These are phyloP conservation scores for Fusarium nisikadoi DNA, from an alignment of 2,329 filamentous ascomycete genomes.

Conservation along the genomic window DNA sequence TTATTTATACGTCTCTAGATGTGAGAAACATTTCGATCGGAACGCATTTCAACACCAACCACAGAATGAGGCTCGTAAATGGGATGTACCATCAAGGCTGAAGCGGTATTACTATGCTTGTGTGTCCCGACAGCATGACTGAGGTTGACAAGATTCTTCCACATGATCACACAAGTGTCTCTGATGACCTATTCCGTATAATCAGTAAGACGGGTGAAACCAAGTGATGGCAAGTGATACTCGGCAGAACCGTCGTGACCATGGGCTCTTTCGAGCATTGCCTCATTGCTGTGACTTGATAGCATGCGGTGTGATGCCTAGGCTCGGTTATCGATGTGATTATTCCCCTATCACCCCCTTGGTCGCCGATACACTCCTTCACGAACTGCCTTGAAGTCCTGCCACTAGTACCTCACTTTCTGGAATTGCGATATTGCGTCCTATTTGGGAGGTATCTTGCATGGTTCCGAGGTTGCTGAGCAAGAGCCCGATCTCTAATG, in stretches of 20 bases:
- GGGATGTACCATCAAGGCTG: neutral
- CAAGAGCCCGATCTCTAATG: neutral
- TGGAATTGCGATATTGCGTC: neutral
- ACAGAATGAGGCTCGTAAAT: neutral
- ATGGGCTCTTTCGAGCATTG: neutral
- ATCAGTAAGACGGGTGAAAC: conserved; percentile 15
- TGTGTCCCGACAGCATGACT: conserved; percentile 1
- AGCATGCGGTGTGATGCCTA: neutral
- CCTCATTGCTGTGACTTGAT: neutral
- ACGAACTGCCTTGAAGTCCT: neutral
- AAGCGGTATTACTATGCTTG: neutral
- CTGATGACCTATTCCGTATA: neutral
- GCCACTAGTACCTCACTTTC: neutral
- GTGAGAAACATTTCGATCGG: neutral
- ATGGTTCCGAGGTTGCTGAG: neutral
- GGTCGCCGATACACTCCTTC: neutral
- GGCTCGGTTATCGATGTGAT: neutral
- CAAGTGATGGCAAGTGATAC: neutral
- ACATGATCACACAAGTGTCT: conserved; percentile 6
- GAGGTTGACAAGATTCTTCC: conserved; percentile 1
- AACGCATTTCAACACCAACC: neutral
- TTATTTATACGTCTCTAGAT: neutral
- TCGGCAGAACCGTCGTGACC: neutral
- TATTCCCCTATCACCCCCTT: neutral
- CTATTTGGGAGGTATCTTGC: no score